Percentiles rank a stretch among this genome's conserved stretches.
phyloP scores from a whole-genome alignment of 2,329 filamentous ascomycete genomes.

The Pseudogymnoascus sp. region DNA sequence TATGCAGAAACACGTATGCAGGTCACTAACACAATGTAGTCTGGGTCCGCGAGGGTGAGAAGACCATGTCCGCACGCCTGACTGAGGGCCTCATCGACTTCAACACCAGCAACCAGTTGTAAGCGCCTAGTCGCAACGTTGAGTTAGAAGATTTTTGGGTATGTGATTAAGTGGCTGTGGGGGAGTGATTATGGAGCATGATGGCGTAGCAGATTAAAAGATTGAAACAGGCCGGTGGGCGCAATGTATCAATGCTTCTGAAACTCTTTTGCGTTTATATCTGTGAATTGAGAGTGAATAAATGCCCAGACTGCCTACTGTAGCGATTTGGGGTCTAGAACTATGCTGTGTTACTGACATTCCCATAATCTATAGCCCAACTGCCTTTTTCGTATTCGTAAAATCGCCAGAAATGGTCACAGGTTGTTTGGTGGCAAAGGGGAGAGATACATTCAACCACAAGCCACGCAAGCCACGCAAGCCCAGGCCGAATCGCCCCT shows the following conservation, averaged over 20 bases:
- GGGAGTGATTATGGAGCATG: background rate
- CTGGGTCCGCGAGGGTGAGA: slow-evolving; percentile 95
- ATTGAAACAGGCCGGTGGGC: background rate
- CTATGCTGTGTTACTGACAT: background rate
- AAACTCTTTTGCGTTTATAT: background rate
- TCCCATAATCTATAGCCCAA: background rate
- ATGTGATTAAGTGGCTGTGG: background rate
- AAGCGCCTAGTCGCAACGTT: slow-evolving; percentile 31
- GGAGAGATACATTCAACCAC: background rate
- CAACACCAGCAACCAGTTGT: slow-evolving; percentile 74
- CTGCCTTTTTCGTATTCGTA: background rate
- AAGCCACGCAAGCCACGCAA: background rate
- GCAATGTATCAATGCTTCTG: slow-evolving; percentile 4
- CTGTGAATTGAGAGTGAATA: background rate
- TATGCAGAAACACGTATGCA: slow-evolving; percentile 8
- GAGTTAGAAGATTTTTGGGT: background rate
- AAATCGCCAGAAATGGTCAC: background rate
- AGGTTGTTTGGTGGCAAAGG: background rate
- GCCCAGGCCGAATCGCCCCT: background rate
- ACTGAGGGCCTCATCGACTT: slow-evolving; percentile 81
- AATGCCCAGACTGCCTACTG: background rate
- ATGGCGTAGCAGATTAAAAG: background rate
- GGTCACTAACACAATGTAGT: slow-evolving; percentile 54
- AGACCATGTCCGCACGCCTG: slow-evolving; percentile 84
- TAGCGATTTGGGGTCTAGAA: background rate